phyloP scores from a whole-genome alignment of 108 stramenopile species.

The Cyclotella atomus region DNA sequence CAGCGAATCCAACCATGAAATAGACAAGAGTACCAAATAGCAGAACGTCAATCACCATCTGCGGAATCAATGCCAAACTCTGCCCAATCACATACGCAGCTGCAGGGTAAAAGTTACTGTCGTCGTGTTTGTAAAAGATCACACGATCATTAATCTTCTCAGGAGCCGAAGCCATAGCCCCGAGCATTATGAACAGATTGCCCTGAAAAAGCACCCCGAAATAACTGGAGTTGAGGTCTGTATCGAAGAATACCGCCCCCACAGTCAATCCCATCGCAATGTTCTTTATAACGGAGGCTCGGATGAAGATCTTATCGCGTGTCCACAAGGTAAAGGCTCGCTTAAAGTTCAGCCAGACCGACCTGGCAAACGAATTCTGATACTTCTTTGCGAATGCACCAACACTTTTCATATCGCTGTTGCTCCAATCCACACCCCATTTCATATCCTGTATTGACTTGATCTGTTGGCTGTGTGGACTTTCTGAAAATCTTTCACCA shows the following conservation, averaged over 20 bases:
- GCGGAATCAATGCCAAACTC: slow-evolving; percentile 31
- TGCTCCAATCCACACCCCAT: slow-evolving; percentile 21
- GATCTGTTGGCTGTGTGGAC: slow-evolving; percentile 11
- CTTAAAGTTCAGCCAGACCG: slow-evolving; percentile 36
- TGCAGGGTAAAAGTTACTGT: slow-evolving; percentile 66
- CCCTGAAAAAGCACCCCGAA: slow-evolving; percentile 54
- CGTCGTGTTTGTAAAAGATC: slow-evolving; percentile 75
- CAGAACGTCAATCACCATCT: slow-evolving; percentile 42
- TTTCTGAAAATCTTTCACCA: slow-evolving; percentile 13
- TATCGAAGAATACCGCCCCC: slow-evolving; percentile 71
- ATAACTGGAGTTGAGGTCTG: slow-evolving; percentile 36
- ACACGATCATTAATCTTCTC: slow-evolving; percentile 51
- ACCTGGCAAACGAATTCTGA: slow-evolving; percentile 26
- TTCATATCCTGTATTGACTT: neutral
- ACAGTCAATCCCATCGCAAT: slow-evolving; percentile 75
- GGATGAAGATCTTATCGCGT: slow-evolving; percentile 44
- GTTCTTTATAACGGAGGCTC: slow-evolving; percentile 57
- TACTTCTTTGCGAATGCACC: slow-evolving; percentile 38
- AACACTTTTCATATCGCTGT: neutral
- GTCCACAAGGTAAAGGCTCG: slow-evolving; percentile 43
- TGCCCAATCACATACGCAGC: slow-evolving; percentile 40
- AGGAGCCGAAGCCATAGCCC: slow-evolving; percentile 59
- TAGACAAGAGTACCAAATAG: slow-evolving; percentile 46
- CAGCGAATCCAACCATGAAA: slow-evolving; percentile 49
- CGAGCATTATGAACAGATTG: slow-evolving; percentile 55